Evolutionary conservation across 2,329 filamentous ascomycete species (phyloP).

Genomic region (Alternaria sp.): DNA sequence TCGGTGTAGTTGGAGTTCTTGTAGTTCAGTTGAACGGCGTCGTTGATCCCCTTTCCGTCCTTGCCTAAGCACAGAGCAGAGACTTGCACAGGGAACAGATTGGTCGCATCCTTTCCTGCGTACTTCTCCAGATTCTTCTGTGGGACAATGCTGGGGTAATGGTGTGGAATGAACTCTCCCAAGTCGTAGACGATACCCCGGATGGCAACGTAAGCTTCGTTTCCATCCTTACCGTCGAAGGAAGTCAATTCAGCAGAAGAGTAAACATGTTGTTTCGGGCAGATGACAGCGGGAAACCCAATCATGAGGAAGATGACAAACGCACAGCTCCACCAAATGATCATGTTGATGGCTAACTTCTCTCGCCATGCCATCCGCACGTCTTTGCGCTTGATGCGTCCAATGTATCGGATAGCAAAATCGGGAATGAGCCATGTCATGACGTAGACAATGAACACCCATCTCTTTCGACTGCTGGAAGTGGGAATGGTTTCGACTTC

Average conservation of each 20-base stretch:
- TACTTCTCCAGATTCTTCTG: conserved; percentile 76
- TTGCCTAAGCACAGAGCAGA: conserved; percentile 87
- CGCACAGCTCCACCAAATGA: conserved; percentile 90
- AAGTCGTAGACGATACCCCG: conserved; percentile 91
- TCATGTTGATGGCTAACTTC: conserved; percentile 96
- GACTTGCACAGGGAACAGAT: conserved; percentile 92
- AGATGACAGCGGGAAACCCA: conserved; percentile 85
- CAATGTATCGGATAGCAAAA: conserved; percentile 77
- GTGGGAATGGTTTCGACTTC: conserved; percentile 87
- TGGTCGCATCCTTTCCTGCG: conserved; percentile 85
- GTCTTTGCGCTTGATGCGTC: conserved; percentile 90
- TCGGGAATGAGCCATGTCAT: conserved; percentile 91
- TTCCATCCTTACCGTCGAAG: conserved; percentile 75
- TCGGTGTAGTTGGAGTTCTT: conserved; percentile 78
- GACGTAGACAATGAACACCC: conserved; percentile 83
- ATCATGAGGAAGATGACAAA: conserved; percentile 89
- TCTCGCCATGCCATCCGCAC: conserved; percentile 94
- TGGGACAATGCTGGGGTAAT: conserved; percentile 77
- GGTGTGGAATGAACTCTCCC: conserved; percentile 73
- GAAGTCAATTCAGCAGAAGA: conserved; percentile 77
- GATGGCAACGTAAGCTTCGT: conserved; percentile 77
- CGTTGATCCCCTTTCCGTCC: conserved; percentile 68
- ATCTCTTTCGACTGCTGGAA: conserved; percentile 84
- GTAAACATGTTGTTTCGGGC: conserved; percentile 89
- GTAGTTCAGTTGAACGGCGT: conserved; percentile 85